These are phyloP conservation scores for Pontederia paniculata DNA, from an alignment of 176 grass and related monocot genomes.

Conservation along the genomic window DNA sequence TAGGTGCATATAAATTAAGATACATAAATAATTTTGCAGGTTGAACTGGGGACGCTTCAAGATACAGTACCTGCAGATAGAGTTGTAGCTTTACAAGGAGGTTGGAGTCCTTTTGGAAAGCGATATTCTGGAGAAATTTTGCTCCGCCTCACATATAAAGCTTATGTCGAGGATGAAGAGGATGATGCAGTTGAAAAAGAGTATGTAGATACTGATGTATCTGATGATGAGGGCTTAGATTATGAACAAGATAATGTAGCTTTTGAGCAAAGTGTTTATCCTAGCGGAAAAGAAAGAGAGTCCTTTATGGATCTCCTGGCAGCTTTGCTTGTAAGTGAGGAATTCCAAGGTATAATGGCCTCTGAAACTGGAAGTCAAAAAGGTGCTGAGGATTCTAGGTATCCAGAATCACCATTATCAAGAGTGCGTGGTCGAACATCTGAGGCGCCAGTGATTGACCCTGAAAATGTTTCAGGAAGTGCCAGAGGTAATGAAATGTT, in stretches of 20 bases:
- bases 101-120: conserved; percentile 58
- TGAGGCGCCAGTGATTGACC: not conserved
- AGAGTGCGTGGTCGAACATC: not conserved
- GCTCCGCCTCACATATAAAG: conserved; percentile 81
- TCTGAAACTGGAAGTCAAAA: conserved; percentile 40
- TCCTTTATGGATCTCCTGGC: conserved; percentile 91
- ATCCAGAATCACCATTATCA: conserved; percentile 5
- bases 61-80: conserved; percentile 85
- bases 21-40: conserved; percentile 28
- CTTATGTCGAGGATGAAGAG: conserved; percentile 92
- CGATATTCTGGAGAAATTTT: conserved; percentile 58
- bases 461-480: conserved; percentile 26
- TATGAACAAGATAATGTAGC: conserved; percentile 25
- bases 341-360: conserved; percentile 91
- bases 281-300: conserved; percentile 52
- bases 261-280: conserved; percentile 14
- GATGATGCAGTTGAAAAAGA: conserved; percentile 39
- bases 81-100: conserved; percentile 54
- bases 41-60: conserved; percentile 82
- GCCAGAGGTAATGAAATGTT: conserved; percentile 27
- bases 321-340: conserved; percentile 85
- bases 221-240: conserved; percentile 56
- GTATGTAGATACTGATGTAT: conserved; percentile 24
- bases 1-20: not conserved
- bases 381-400: conserved; percentile 18